Base-by-base conservation (phyloP, 1,284 basidiomycete genomes). In the Apiotrichum mycotoxinovorans region DNA sequence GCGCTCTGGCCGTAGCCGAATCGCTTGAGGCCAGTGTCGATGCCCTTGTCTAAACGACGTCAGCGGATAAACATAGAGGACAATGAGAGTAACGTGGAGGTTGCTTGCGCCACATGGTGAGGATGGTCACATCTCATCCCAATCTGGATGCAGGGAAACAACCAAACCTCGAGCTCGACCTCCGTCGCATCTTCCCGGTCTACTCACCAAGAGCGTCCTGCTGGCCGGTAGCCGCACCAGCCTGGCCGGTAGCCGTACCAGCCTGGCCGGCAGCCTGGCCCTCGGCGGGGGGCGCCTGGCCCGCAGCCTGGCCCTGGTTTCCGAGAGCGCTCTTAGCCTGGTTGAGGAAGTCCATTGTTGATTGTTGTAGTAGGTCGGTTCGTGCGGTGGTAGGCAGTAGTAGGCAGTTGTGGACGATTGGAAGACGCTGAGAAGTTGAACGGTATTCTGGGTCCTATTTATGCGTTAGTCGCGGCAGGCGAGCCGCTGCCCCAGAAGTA, bases 191-290 rank as follows among this genome's bases (percentile, higher is more conserved):
- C 35, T 15, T 15, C 35, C 17, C 4, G 3, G 40, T n/a, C 3
- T 0, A 68, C 75, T 67, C 59, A 73, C 75, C 75, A 47, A 78
- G 66, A 51, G 66, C 67, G 45, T 75, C 74, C 62, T 72, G 71
- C 58, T 74, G 66, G 25, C 71, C 67, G 22, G 63, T 64, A 25
- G 38, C 35, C 23, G 35, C 26, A 25, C 15, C 43, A 27, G 42
- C 25, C 23, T 22, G 22, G 14, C 15, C 22, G 25, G 25, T 17
- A 10, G 2, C 25, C 9, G 37, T 11, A n/a, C 7, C 33, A n/a
- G 20, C 46, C 34, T 37, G 18, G 45, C n/a, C 3, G 20, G 38
- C 5, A 9, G 17, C 18, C 48, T 40, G 38, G 17, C 30, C 27
- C 3, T 12, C n/a, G 25, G 25, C 27, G 17, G 27, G 25, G 23